Conservation (phyloP, 78 protist species). For the Chrysochromulina tobinii region DNA sequence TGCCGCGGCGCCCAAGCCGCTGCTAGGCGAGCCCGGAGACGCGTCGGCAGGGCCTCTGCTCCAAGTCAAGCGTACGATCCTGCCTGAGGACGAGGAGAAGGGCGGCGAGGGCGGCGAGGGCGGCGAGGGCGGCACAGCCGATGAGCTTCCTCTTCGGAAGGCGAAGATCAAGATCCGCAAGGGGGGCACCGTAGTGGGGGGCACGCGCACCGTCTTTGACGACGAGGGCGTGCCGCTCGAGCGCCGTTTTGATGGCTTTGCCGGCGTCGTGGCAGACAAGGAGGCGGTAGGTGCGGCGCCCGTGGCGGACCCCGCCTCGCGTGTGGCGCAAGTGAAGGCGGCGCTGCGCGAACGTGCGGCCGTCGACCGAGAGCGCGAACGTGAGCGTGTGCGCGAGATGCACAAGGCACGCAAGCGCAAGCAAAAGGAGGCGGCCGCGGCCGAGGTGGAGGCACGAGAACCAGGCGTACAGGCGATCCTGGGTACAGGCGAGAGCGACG, state of each 20-base stretch:
- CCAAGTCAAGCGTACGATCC: neutral
- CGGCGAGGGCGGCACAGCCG: neutral
- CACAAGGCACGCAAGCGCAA: neutral
- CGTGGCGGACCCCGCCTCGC: neutral
- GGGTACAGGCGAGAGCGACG: too few relatives aligned
- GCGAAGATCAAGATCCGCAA: neutral
- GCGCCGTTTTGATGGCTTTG: neutral
- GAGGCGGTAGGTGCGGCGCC: neutral
- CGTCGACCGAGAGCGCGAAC: neutral
- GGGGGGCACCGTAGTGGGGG: neutral
- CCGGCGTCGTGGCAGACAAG: neutral
- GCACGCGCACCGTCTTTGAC: neutral
- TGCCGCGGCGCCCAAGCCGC: neutral
- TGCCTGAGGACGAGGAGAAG: neutral
- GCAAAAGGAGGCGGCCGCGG: neutral
- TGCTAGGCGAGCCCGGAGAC: neutral
- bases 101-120: neutral
- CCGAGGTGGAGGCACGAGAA: neutral
- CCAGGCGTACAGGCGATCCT: too few relatives aligned
- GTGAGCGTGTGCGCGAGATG: neutral
- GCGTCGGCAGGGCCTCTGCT: neutral
- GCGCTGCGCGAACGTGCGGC: neutral
- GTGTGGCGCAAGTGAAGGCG: neutral
- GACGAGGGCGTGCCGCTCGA: neutral
- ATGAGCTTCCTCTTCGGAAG: neutral